These are phyloP conservation scores for Tolypocladium capitatum DNA, from an alignment of 2,329 filamentous ascomycete genomes.

Conservation along the genomic window DNA sequence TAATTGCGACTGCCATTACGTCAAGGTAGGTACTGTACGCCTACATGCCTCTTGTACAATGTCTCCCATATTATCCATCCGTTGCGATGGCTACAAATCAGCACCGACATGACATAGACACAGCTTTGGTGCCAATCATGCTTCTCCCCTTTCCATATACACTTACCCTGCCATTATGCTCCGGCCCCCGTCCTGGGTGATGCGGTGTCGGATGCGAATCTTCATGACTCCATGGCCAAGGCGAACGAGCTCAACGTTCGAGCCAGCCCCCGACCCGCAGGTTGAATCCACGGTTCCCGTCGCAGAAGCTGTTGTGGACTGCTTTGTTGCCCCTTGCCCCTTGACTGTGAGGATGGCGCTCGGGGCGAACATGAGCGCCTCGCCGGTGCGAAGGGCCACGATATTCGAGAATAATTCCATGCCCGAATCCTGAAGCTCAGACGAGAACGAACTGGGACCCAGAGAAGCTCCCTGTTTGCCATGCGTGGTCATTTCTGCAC, in stretches of 20 bases:
- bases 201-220: slow-evolving; percentile 25
- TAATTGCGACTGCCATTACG: no score
- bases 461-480: neutral
- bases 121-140: no score
- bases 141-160: neutral
- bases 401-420: slow-evolving; percentile 27
- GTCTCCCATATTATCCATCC: no score
- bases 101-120: no score
- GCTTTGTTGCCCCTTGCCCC: neutral
- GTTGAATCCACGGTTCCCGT: neutral
- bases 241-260: neutral
- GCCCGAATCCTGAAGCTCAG: neutral
- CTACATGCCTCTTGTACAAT: no score
- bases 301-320: no score
- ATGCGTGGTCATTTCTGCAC: neutral
- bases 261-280: neutral
- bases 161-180: slow-evolving; percentile 28
- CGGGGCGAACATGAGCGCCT: slow-evolving; percentile 33
- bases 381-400: slow-evolving; percentile 27
- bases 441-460: neutral
- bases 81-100: no score
- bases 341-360: slow-evolving; percentile 21
- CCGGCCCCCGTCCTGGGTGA: slow-evolving; percentile 30
- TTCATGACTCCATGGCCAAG: slow-evolving; percentile 26
- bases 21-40: no score